These are phyloP conservation scores for Ogataea henricii DNA, from an alignment of 805 yeast species.

Conservation along the genomic window DNA sequence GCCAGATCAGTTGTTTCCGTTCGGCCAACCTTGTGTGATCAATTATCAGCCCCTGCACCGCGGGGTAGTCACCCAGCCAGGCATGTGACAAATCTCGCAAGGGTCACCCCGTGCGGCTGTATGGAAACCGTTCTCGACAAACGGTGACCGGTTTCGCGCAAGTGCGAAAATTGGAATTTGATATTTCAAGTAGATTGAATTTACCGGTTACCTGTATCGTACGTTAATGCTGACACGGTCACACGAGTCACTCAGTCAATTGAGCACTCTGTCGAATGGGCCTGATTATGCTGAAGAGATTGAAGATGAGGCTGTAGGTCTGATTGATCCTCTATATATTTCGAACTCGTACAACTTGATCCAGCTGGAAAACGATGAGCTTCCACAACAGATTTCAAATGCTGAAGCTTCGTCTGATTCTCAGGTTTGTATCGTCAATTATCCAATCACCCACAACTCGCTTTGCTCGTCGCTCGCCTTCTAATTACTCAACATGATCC, in stretches of 20 bases:
- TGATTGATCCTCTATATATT: conserved; percentile 19
- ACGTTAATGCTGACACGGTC: too few relatives aligned
- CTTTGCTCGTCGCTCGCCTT: too few relatives aligned
- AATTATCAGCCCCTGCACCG: not conserved
- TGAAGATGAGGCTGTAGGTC: conserved; percentile 17
- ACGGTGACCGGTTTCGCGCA: conserved; percentile 5
- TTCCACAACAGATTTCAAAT: conserved; percentile 13
- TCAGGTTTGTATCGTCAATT: conserved; percentile 21
- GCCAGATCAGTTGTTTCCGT: not conserved
- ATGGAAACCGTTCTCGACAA: not conserved
- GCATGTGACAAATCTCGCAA: conserved; percentile 1
- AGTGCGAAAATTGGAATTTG: not conserved
- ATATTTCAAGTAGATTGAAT: too few relatives aligned
- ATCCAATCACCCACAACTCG: too few relatives aligned
- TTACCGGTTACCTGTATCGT: too few relatives aligned
- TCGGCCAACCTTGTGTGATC: not conserved
- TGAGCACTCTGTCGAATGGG: conserved; percentile 13
- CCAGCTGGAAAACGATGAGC: conserved; percentile 17
- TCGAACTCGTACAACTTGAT: conserved; percentile 20
- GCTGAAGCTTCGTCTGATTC: conserved; percentile 23
- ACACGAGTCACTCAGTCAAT: too few relatives aligned
- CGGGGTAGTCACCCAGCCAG: conserved; percentile 3
- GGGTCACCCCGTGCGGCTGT: conserved; percentile 8
- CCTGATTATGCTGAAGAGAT: conserved; percentile 22
- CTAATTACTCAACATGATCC: conserved; percentile 33